phyloP scores from a whole-genome alignment of 495 filamentous ascomycete species.

The Talaromyces adpressus region DNA sequence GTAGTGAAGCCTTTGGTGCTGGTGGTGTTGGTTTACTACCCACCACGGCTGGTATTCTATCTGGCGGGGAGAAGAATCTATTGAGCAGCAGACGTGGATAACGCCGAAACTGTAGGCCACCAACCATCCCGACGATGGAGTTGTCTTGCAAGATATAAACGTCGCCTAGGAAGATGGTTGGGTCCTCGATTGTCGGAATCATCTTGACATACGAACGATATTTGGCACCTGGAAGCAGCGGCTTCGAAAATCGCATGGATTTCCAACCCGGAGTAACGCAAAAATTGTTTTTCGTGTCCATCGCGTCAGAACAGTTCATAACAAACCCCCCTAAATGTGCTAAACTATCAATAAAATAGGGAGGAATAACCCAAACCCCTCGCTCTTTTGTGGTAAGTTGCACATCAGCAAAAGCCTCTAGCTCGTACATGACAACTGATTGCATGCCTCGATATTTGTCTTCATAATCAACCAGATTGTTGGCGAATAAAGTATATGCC shows the following conservation, averaged over 20 bases:
- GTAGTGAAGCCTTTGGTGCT: too few relatives aligned
- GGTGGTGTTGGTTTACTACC: too few relatives aligned
- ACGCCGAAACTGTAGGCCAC: constrained; percentile 25
- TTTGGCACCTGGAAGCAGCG: constrained; percentile 19
- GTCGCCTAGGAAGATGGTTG: constrained; percentile 25
- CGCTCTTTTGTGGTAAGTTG: constrained; percentile 17
- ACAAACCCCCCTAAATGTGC: constrained; percentile 34
- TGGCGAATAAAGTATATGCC: constrained; percentile 26
- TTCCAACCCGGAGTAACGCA: constrained; percentile 33
- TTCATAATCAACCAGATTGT: constrained; percentile 31
- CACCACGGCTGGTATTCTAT: neutral
- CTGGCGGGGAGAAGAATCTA: constrained; percentile 27
- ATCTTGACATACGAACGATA: constrained; percentile 37
- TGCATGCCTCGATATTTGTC: constrained; percentile 34
- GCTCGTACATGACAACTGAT: constrained; percentile 24
- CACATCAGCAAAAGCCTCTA: constrained; percentile 35
- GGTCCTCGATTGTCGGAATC: constrained; percentile 21
- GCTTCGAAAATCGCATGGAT: constrained; percentile 12
- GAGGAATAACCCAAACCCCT: constrained; percentile 25
- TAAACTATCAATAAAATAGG: constrained; percentile 37
- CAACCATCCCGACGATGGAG: constrained; percentile 25
- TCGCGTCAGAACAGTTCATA: constrained; percentile 23
- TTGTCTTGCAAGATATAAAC: constrained; percentile 31
- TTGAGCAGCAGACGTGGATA: constrained; percentile 25
- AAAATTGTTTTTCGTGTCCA: constrained; percentile 21